phyloP scores from a whole-genome alignment of 2,329 filamentous ascomycete genomes.

The Phialophora expanda region DNA sequence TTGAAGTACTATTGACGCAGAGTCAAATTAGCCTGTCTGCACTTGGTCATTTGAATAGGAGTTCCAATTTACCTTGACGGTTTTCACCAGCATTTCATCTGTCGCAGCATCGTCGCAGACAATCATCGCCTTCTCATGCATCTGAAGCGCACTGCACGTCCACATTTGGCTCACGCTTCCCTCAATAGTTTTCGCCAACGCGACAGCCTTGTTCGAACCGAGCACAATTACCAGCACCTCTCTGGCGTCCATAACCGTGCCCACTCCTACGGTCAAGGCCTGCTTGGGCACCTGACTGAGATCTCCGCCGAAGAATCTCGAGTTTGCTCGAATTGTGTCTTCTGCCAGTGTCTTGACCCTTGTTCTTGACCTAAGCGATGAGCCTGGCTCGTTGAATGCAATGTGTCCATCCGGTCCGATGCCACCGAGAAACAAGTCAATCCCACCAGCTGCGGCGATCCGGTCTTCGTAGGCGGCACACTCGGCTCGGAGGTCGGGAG shows the following conservation, averaged over 20 bases:
- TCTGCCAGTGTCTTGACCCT: slow-evolving; percentile 86
- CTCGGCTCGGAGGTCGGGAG: slow-evolving; percentile 73
- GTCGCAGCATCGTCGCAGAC: slow-evolving; percentile 83
- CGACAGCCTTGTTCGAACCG: slow-evolving; percentile 79
- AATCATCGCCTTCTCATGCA: slow-evolving; percentile 80
- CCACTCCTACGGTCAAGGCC: slow-evolving; percentile 83
- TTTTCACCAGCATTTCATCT: slow-evolving; percentile 74
- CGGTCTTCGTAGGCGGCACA: slow-evolving; percentile 79
- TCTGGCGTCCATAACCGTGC: slow-evolving; percentile 78
- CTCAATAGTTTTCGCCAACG: slow-evolving; percentile 80
- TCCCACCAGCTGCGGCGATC: slow-evolving; percentile 75
- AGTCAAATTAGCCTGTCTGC: background rate
- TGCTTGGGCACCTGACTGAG: slow-evolving; percentile 75
- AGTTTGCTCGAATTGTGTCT: slow-evolving; percentile 85
- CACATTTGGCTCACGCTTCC: slow-evolving; percentile 88
- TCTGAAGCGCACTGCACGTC: slow-evolving; percentile 80
- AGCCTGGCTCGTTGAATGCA: slow-evolving; percentile 88
- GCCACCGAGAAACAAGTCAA: slow-evolving; percentile 83
- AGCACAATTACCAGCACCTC: slow-evolving; percentile 85
- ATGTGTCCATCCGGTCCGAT: slow-evolving; percentile 88
- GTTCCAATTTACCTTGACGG: slow-evolving; percentile 57
- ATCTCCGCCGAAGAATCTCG: slow-evolving; percentile 80
- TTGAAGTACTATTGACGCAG: slow-evolving; percentile 65
- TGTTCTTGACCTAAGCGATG: slow-evolving; percentile 75
- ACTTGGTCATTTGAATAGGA: background rate